A percentile compares a stretch with the other conserved stretches of the same genome.
Evolutionary conservation across 1,284 basidiomycete species (phyloP).

Genomic region (Tranzscheliella williamsii): DNA sequence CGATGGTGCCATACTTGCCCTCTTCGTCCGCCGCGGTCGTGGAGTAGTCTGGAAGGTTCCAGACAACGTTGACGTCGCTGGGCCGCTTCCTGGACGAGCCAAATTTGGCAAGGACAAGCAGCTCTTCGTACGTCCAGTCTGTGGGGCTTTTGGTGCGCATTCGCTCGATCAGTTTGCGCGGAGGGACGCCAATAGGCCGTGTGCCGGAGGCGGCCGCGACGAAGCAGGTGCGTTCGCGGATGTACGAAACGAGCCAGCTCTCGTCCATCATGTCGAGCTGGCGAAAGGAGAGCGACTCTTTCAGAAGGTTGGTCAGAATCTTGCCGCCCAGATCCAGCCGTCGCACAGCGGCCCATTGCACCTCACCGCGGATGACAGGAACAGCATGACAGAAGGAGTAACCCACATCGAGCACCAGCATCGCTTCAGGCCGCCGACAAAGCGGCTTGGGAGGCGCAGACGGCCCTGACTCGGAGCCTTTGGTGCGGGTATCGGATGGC

Average conservation of each 20-base stretch:
- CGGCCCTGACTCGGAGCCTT: background rate
- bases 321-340: constrained; percentile 93
- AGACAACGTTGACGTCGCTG: background rate
- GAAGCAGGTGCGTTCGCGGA: constrained; percentile 85
- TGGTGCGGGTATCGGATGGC: background rate
- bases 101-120: background rate
- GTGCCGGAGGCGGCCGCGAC: constrained; percentile 66
- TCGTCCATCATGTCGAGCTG: constrained; percentile 99
- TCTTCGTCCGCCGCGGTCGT: background rate
- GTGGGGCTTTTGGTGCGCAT: background rate
- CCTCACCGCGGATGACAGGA: constrained; percentile 75
- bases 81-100: background rate
- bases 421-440: constrained; percentile 70
- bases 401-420: constrained; percentile 82
- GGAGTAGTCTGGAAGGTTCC: background rate
- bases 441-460: constrained; percentile 1
- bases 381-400: constrained; percentile 90
- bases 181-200: no score
- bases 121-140: background rate
- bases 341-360: constrained; percentile 74
- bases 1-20: background rate
- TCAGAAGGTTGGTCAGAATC: constrained; percentile 88
- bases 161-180: background rate
- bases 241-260: constrained; percentile 85
- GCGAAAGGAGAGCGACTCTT: constrained; percentile 87